A percentile compares a stretch with the other conserved stretches of the same genome.
Evolutionary conservation across 371 early-diverging fungal species (phyloP).

Genomic region (Syncephalastrum racemosum): DNA sequence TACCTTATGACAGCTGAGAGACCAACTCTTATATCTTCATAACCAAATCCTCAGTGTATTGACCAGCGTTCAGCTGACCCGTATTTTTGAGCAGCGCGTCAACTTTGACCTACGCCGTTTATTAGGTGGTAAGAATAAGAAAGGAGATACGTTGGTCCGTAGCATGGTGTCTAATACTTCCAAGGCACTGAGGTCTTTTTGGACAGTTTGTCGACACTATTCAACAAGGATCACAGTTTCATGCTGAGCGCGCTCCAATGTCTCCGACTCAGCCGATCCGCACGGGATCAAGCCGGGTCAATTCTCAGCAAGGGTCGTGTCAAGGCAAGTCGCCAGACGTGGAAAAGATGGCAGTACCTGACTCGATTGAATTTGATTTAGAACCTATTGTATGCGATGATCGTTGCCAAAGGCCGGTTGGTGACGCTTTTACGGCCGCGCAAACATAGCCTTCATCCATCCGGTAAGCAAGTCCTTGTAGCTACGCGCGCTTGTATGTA

Average conservation of each 20-base stretch:
- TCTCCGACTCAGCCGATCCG: constrained; percentile 62
- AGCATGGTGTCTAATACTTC: background rate
- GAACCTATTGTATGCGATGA: constrained; percentile 74
- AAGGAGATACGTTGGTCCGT: too few species aligned
- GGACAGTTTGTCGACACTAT: constrained; percentile 73
- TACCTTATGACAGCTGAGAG: constrained; percentile 58
- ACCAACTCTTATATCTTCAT: constrained; percentile 80
- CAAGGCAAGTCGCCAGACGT: constrained; percentile 37
- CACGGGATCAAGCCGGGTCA: constrained; percentile 67
- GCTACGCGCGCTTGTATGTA: background rate
- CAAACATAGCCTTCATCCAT: constrained; percentile 78
- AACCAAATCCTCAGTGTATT: constrained; percentile 87
- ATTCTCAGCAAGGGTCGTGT: constrained; percentile 58
- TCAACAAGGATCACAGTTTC: constrained; percentile 72
- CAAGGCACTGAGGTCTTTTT: constrained; percentile 85
- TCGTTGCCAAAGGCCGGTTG: constrained; percentile 74
- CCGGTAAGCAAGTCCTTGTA: constrained; percentile 32
- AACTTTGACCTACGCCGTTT: constrained; percentile 90
- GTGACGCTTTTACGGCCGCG: constrained; percentile 78
- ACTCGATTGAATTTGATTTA: constrained; percentile 16
- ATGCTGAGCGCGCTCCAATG: constrained; percentile 80
- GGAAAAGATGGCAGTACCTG: background rate
- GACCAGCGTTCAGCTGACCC: constrained; percentile 78
- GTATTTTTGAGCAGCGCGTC: constrained; percentile 82
- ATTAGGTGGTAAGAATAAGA: constrained; percentile 51